Evolutionary conservation across 140 eudicot genomes (phyloP).

Genomic region (Anethum foeniculum): DNA sequence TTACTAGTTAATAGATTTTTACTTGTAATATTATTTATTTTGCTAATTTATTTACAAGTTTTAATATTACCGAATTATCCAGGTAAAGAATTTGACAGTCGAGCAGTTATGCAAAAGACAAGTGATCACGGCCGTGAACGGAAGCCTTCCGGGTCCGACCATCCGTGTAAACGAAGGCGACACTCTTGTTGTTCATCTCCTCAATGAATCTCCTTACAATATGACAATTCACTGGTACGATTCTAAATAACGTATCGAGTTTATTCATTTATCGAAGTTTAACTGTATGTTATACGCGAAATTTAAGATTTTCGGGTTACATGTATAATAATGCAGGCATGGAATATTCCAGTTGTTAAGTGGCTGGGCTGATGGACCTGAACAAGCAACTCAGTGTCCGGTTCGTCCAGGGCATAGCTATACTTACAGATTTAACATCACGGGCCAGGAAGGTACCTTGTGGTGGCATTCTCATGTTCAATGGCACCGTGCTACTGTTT

Average conservation of each 20-base stretch:
- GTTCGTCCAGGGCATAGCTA: conserved; percentile 51
- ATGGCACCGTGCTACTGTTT: conserved; percentile 61
- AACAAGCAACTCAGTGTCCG: conserved; percentile 52
- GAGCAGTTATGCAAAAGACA: conserved; percentile 18
- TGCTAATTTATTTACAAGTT: background rate
- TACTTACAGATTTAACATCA: conserved; percentile 48
- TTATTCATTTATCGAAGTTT: background rate
- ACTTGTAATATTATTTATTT: no score
- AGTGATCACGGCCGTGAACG: conserved; percentile 54
- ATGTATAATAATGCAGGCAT: conserved; percentile 33
- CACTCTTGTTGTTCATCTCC: conserved; percentile 46
- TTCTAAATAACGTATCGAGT: background rate
- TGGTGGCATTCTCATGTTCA: conserved; percentile 70
- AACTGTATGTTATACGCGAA: no score
- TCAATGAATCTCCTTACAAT: conserved; percentile 54
- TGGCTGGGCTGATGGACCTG: conserved; percentile 74
- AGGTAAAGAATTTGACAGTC: conserved; percentile 46
- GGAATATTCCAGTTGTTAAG: conserved; percentile 45
- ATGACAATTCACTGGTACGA: conserved; percentile 56
- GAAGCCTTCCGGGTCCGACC: conserved; percentile 61
- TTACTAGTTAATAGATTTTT: background rate
- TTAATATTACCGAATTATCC: background rate
- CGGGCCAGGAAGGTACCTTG: conserved; percentile 60
- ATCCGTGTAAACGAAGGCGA: conserved; percentile 50
- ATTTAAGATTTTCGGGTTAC: background rate